Base-by-base conservation (phyloP, 1,284 basidiomycete species). In the Tilletia horrida region DNA sequence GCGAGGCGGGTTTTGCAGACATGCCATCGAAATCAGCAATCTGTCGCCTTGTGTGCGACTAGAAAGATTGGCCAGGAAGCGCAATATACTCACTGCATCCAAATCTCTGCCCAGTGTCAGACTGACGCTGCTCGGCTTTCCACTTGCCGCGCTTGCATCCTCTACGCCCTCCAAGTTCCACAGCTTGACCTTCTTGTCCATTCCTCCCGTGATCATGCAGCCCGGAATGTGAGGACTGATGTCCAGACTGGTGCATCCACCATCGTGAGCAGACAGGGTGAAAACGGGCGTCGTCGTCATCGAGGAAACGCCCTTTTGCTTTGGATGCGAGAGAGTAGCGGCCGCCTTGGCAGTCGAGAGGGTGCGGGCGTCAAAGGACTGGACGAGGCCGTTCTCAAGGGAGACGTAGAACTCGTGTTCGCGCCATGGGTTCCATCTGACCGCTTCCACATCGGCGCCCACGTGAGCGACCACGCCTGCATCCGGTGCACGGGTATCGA, bases 371-470 rank as follows among this genome's bases (percentile, higher is more conserved):
- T 99, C 95, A 80, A 91, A 99, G 76, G 92, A 90, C 71, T 96
- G 86, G 16, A 97, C 89, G 7, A 92, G 85, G 11, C 94, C 94
- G 77, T 94, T 94, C 83, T 97, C 94, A 29, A 96, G 85, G 1
- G 93, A 91, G 18, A 93, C 94, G 77, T 93, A 93, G 85, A 97
- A 97, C 3, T 87, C 86, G 69, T 90, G 87, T 2, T 86, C 85
- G 67, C 92, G 89, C 91, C 92, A 97, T 63, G 94, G 95, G 84
- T 98, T 93, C 96, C 96, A 98, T 70, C 89, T 85, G 50, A 97
- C 84, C 59, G 91, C 90, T 83, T 99, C 95, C 14, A 98, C 93
- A 83, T 97, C 95, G 63, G 90, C 89, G 4, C 89, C 91, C 11
- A 97, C 86, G 13, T 88, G 84, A 11, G 89, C 90, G 31, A 88